Percentiles rank a stretch among this genome's conserved stretches.
These are phyloP conservation scores for Erysiphe neolycopersici DNA, from an alignment of 2,329 filamentous ascomycete genomes.

Conservation along the genomic window DNA sequence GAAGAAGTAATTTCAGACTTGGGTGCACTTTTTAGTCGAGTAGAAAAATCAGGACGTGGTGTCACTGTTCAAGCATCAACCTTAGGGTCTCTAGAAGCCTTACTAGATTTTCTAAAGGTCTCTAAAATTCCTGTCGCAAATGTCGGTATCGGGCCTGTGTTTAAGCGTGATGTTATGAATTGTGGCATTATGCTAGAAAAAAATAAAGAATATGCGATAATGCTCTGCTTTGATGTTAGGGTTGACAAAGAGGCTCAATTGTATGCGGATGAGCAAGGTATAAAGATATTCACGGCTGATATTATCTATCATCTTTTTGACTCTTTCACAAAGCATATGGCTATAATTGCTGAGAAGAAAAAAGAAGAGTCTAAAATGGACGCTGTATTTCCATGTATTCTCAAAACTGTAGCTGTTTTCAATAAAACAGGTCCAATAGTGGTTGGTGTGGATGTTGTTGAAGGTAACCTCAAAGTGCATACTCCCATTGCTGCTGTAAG, in stretches of 20 bases:
- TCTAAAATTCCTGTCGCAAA: constrained; percentile 96
- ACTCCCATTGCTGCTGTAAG: constrained; percentile 78
- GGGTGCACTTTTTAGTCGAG: constrained; percentile 67
- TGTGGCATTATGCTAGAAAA: constrained; percentile 93
- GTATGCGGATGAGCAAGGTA: constrained; percentile 78
- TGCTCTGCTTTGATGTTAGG: constrained; percentile 99
- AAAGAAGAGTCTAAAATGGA: constrained; percentile 91
- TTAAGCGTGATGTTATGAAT: constrained; percentile 93
- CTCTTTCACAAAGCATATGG: constrained; percentile 87
- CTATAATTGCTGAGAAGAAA: constrained; percentile 59
- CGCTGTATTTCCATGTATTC: constrained; percentile 89
- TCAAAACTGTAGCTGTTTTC: constrained; percentile 77
- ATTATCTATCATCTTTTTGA: constrained; percentile 99
- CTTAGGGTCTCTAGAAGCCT: constrained; percentile 79
- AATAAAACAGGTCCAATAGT: constrained; percentile 96
- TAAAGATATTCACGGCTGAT: constrained; percentile 95
- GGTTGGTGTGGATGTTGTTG: constrained; percentile 81
- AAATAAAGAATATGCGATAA: constrained; percentile 81
- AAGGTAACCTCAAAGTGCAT: constrained; percentile 62
- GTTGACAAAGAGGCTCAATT: constrained; percentile 85
- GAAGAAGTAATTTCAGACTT: constrained; percentile 94
- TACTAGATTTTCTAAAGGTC: constrained; percentile 84
- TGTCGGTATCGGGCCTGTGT: constrained; percentile 90
- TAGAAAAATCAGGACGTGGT: constrained; percentile 77
- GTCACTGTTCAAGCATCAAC: constrained; percentile 95